Evolutionary conservation across 1,284 basidiomycete genomes (phyloP).

Genomic region (Nidula niveotomentosa): DNA sequence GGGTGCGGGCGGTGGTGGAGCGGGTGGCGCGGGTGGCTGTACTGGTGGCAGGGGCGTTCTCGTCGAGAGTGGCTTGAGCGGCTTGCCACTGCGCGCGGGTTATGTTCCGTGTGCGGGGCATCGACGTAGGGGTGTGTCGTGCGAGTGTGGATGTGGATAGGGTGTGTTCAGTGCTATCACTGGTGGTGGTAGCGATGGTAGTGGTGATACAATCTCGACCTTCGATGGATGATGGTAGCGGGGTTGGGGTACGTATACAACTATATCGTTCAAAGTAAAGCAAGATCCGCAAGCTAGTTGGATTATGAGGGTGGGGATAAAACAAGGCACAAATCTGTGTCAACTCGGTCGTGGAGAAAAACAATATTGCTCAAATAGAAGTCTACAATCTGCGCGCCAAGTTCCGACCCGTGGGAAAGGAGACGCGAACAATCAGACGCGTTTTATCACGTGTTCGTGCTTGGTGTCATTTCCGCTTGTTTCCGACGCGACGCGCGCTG

Average conservation of each 20-base stretch:
- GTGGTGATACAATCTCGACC: background rate
- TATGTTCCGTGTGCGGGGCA: slow-evolving; percentile 28
- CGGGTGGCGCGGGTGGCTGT: slow-evolving; percentile 14
- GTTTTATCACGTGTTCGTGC: background rate
- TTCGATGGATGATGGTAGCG: background rate
- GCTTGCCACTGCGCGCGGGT: slow-evolving; percentile 23
- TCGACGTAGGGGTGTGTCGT: slow-evolving; percentile 4
- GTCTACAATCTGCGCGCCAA: background rate
- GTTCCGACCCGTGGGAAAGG: background rate
- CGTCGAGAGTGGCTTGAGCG: slow-evolving; percentile 1
- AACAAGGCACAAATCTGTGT: background rate
- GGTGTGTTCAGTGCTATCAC: background rate
- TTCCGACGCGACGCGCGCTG: too few relatives aligned
- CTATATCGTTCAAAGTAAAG: background rate
- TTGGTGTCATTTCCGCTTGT: background rate
- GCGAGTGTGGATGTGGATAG: background rate
- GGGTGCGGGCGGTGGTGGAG: slow-evolving; percentile 1
- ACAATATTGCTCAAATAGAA: background rate
- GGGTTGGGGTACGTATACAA: background rate
- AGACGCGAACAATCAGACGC: background rate
- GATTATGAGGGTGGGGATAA: background rate
- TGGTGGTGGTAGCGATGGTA: background rate
- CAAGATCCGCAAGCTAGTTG: background rate
- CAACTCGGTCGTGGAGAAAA: background rate
- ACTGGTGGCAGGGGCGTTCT: background rate